Conservation (phyloP, 148 eudicot species). For the Amaranthus hypochondriacus region DNA sequence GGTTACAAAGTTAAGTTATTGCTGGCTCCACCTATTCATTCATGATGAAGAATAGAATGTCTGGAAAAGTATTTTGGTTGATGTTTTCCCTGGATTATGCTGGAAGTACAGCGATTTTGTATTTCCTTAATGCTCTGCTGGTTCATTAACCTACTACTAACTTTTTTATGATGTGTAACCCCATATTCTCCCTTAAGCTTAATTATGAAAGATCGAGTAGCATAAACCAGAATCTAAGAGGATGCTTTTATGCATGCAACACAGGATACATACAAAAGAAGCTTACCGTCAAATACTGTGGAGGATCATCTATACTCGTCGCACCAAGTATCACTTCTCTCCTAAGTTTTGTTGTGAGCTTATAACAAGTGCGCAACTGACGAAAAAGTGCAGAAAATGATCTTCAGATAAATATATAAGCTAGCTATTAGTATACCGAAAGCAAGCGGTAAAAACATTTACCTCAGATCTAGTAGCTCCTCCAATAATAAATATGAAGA, state of each 20-base stretch:
- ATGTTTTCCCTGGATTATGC: too few relatives aligned
- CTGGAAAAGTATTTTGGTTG: too few relatives aligned
- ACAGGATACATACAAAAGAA: slow-evolving; percentile 4
- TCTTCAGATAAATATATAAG: slow-evolving; percentile 2
- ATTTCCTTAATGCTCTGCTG: too few relatives aligned
- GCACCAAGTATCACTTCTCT: slow-evolving; percentile 91
- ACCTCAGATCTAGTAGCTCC: slow-evolving; percentile 99
- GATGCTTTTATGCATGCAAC: not conserved
- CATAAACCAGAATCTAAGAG: too few relatives aligned
- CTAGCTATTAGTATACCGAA: not conserved
- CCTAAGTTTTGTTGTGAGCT: slow-evolving; percentile 77
- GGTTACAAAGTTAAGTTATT: too few relatives aligned
- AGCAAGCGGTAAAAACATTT: slow-evolving; percentile 6
- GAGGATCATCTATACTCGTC: slow-evolving; percentile 86
- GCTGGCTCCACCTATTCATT: too few relatives aligned
- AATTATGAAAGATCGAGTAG: too few relatives aligned
- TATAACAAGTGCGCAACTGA: slow-evolving; percentile 92
- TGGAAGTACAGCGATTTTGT: too few relatives aligned
- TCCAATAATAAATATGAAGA: slow-evolving; percentile 80
- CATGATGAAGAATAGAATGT: too few relatives aligned
- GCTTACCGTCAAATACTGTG: slow-evolving; percentile 67
- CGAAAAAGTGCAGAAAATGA: slow-evolving; percentile 15
- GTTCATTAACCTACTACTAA: too few relatives aligned
- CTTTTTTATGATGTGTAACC: too few relatives aligned
- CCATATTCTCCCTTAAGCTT: too few relatives aligned